Conservation (phyloP, 805 yeast species). For the Candida golubevii region DNA sequence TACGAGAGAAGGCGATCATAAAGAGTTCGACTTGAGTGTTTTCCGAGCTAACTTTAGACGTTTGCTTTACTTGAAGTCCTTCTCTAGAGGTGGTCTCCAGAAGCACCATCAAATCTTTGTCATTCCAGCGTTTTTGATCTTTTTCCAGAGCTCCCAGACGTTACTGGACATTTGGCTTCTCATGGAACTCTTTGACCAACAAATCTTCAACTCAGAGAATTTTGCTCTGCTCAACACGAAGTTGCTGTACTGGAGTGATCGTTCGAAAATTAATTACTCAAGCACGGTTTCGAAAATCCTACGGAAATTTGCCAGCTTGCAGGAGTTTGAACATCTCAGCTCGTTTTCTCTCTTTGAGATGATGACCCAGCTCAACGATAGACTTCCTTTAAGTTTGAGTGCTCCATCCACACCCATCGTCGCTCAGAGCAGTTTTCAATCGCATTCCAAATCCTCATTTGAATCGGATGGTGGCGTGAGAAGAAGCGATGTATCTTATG, state of each 20-base stretch:
- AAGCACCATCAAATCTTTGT: conserved; percentile 39
- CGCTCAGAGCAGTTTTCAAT: conserved; percentile 9
- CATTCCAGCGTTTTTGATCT: conserved; percentile 32
- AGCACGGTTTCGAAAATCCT: conserved; percentile 21
- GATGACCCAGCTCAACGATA: conserved; percentile 36
- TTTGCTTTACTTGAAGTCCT: conserved; percentile 35
- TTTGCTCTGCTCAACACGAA: conserved; percentile 23
- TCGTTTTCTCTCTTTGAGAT: conserved; percentile 31
- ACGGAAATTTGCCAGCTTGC: conserved; percentile 19
- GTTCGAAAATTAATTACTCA: conserved; percentile 18
- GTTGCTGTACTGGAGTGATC: conserved; percentile 28
- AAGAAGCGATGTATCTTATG: too few species aligned
- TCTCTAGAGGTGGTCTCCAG: conserved; percentile 33
- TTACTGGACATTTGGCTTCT: conserved; percentile 26
- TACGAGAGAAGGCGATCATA: conserved; percentile 12
- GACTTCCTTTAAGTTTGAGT: conserved; percentile 39
- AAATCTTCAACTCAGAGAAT: conserved; percentile 28
- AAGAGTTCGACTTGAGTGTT: not conserved
- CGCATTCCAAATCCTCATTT: conserved; percentile 9
- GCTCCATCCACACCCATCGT: conserved; percentile 42
- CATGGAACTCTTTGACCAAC: conserved; percentile 31
- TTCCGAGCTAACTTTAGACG: conserved; percentile 26
- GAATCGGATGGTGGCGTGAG: conserved; percentile 6
- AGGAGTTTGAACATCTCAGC: conserved; percentile 33
- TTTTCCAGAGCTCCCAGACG: conserved; percentile 24